Evolutionary conservation across 805 yeast species (phyloP).

Genomic region (Cyberlindnera suaveolens): DNA sequence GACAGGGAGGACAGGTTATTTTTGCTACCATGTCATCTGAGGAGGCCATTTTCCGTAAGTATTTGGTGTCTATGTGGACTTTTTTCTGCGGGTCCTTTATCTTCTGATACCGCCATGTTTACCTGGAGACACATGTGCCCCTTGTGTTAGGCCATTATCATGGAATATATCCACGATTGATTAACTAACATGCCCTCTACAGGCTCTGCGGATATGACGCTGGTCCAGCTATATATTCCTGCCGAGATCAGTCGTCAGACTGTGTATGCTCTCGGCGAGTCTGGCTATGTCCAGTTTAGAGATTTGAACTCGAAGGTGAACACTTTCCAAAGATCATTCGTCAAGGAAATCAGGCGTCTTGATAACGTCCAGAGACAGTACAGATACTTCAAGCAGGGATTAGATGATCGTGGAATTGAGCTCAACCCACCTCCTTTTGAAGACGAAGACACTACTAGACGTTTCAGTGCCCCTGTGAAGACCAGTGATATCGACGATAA

Average conservation of each 20-base stretch:
- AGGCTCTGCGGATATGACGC: constrained; percentile 95
- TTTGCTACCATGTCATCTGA: constrained; percentile 20
- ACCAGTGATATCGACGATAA: constrained; percentile 49
- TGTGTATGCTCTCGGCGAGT: constrained; percentile 78
- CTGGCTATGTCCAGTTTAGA: constrained; percentile 82
- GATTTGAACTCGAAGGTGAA: constrained; percentile 81
- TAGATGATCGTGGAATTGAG: constrained; percentile 41
- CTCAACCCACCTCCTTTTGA: constrained; percentile 23
- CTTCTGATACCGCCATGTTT: background rate
- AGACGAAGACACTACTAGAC: constrained; percentile 22
- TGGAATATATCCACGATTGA: background rate
- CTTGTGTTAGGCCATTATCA: background rate
- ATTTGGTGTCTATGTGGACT: no score
- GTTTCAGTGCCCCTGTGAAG: constrained; percentile 24
- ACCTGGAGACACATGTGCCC: background rate
- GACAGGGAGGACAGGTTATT: background rate
- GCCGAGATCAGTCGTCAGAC: constrained; percentile 86
- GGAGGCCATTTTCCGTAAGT: constrained; percentile 38
- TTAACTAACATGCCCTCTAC: constrained; percentile 3
- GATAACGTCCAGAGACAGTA: constrained; percentile 87
- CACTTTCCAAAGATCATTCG: constrained; percentile 87
- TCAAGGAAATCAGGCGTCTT: constrained; percentile 75
- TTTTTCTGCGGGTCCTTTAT: background rate
- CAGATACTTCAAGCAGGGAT: constrained; percentile 45
- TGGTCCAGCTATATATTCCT: constrained; percentile 89